These are phyloP conservation scores for Erysimum cheiri DNA, from an alignment of 441 rosid genomes.

Conservation along the genomic window DNA sequence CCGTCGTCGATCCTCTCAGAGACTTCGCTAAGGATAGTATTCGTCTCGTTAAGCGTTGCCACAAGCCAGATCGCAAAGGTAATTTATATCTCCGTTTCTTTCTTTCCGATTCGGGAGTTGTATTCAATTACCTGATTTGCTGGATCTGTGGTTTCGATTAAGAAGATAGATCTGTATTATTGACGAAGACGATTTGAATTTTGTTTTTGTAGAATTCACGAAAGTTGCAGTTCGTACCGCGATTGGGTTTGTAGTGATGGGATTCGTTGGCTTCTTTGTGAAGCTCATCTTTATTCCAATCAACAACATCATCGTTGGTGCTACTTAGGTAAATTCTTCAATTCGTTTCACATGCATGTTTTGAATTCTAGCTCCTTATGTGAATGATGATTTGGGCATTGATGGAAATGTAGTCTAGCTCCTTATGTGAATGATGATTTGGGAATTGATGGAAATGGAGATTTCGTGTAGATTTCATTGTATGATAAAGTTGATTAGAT, in stretches of 20 bases:
- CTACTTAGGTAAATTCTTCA: slow-evolving; percentile 49
- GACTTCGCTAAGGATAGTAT: slow-evolving; percentile 86
- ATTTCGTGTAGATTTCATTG: not conserved
- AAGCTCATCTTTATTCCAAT: slow-evolving; percentile 87
- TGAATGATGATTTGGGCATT: not conserved
- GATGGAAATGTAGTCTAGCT: too few species aligned
- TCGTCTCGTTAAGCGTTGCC: slow-evolving; percentile 88
- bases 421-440: too few species aligned
- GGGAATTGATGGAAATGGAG: too few species aligned
- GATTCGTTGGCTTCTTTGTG: slow-evolving; percentile 84
- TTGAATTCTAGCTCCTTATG: too few species aligned
- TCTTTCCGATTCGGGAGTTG: not conserved
- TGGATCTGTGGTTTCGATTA: slow-evolving; percentile 3
- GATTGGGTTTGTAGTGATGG: slow-evolving; percentile 87
- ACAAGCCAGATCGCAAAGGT: slow-evolving; percentile 94
- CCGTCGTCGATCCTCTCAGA: slow-evolving; percentile 82
- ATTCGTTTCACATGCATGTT: not conserved
- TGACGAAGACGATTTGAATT: not conserved
- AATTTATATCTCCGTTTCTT: not conserved
- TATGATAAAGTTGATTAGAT: too few species aligned
- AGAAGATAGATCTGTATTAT: not conserved
- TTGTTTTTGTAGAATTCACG: slow-evolving; percentile 61
- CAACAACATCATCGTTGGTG: slow-evolving; percentile 83
- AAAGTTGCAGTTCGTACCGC: slow-evolving; percentile 87
- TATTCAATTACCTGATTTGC: too few species aligned